These are phyloP conservation scores for Penstemon eatonii DNA, from an alignment of 257 asterid genomes.

Conservation along the genomic window DNA sequence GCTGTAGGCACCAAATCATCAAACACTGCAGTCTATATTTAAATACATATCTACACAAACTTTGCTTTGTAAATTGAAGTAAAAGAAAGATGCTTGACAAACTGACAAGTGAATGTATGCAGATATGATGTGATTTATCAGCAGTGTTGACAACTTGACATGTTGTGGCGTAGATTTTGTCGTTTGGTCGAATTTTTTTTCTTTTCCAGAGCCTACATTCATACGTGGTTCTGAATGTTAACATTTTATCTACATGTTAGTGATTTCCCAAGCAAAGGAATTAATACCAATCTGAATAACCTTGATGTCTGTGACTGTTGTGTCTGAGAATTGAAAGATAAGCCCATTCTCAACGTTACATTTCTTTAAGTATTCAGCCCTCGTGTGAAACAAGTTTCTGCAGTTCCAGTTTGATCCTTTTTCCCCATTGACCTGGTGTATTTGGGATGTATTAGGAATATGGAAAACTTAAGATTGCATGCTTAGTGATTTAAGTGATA, in stretches of 20 bases:
- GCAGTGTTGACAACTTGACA: too few relatives aligned
- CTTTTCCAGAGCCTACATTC: not conserved
- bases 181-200: too few relatives aligned
- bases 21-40: not conserved
- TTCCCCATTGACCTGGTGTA: not conserved
- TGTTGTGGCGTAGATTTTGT: too few relatives aligned
- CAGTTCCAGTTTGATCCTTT: slow-evolving; percentile 7
- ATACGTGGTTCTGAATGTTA: slow-evolving; percentile 1
- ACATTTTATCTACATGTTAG: not conserved
- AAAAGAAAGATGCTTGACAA: not conserved
- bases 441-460: not conserved
- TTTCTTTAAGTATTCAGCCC: not conserved
- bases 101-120: not conserved
- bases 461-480: slow-evolving; percentile 1
- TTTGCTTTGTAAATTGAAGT: not conserved
- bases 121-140: not conserved
- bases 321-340: not conserved
- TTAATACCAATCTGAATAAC: slow-evolving; percentile 8
- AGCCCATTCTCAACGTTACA: not conserved
- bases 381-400: not conserved
- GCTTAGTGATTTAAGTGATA: not conserved
- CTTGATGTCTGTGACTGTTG: not conserved
- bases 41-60: not conserved
- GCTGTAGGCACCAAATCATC: not conserved
- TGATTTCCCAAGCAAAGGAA: not conserved